Evolutionary conservation across 2,329 filamentous ascomycete genomes (phyloP).

Genomic region (Colletotrichum melonis): DNA sequence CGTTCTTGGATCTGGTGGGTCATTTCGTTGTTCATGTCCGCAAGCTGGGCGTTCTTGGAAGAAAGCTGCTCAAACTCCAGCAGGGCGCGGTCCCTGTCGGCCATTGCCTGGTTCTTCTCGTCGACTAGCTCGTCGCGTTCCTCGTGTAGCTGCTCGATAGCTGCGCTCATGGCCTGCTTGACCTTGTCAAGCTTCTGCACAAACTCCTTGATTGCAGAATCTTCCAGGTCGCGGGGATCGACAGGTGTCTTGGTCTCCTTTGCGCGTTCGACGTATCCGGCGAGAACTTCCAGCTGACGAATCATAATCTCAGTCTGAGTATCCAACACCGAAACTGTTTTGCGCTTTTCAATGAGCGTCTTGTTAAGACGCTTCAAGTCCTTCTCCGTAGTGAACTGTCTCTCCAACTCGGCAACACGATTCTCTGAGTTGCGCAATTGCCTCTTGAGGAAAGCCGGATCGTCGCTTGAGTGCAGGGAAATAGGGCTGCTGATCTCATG

Average conservation of each 20-base stretch:
- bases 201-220: slow-evolving; percentile 90
- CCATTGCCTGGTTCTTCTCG: slow-evolving; percentile 83
- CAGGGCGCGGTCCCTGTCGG: slow-evolving; percentile 91
- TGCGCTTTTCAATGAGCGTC: slow-evolving; percentile 90
- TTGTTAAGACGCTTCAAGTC: slow-evolving; percentile 83
- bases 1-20: slow-evolving; percentile 94
- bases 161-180: slow-evolving; percentile 67
- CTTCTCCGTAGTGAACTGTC: slow-evolving; percentile 76
- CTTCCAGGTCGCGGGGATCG: slow-evolving; percentile 85
- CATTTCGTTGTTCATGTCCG: slow-evolving; percentile 94
- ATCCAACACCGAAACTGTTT: slow-evolving; percentile 93
- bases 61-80: slow-evolving; percentile 96
- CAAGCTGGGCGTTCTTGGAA: slow-evolving; percentile 92
- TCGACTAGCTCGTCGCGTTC: slow-evolving; percentile 86
- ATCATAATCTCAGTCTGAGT: slow-evolving; percentile 97
- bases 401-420: slow-evolving; percentile 86
- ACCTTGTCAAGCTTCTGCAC: slow-evolving; percentile 78
- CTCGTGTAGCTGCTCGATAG: slow-evolving; percentile 70
- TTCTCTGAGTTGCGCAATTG: slow-evolving; percentile 86
- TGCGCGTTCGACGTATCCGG: slow-evolving; percentile 86
- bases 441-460: slow-evolving; percentile 74
- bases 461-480: slow-evolving; percentile 71
- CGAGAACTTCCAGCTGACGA: slow-evolving; percentile 88
- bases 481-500: slow-evolving; percentile 79
- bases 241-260: slow-evolving; percentile 86